Base-by-base conservation (phyloP, 2,329 filamentous ascomycete species). In the Neopestalotiopsis rosae region DNA sequence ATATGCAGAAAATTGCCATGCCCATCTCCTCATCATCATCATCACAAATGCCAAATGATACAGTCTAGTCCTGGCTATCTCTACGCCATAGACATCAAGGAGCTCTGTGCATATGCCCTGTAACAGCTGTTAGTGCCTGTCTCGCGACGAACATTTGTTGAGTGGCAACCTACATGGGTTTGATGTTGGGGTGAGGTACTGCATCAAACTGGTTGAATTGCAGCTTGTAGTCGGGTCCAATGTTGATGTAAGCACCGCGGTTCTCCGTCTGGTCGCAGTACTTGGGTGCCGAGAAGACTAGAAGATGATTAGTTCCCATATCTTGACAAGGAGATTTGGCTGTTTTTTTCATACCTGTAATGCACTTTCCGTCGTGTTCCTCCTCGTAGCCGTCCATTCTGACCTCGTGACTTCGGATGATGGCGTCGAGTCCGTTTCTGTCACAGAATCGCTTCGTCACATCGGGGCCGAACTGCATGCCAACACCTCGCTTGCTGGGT, bases 361-460 rank as follows among this genome's bases (percentile, higher is more conserved):
- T 98, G 80, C 96, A 99, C 75, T 90, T 91, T 72, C 95, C 96
- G 75, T 96, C 92, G 80, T 99, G 96, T 85, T 99, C 95, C 74
- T 97, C 93, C 80, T 99, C 95, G 78, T 98, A 99, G n/a, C 96
- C 96, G 70, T 96, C 95, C 96, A 99, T 99, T 75, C 96, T 91
- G 34, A 99, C 96, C 81, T 99, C 96, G 83, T 99, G 96, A 77
- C 94, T 97, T 75, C 96, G 92, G 76, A 99, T 99, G 72, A 99
- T 92, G 61, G 96, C 96, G 72, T 97, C 93, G 56, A 99, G 87
- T 0, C 94, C 93, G 81, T 99, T 99, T 82, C 92, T 94, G 76
- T 99, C 95, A 79, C 96, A 99, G 87, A 99, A 99, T 65, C 90
- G 89, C 85, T 97, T 97, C 28, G 96, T 99, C 69, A 99, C 90